Base-by-base conservation (phyloP, 1,139 yeast genomes). In the Lodderomyces elongisporus region DNA sequence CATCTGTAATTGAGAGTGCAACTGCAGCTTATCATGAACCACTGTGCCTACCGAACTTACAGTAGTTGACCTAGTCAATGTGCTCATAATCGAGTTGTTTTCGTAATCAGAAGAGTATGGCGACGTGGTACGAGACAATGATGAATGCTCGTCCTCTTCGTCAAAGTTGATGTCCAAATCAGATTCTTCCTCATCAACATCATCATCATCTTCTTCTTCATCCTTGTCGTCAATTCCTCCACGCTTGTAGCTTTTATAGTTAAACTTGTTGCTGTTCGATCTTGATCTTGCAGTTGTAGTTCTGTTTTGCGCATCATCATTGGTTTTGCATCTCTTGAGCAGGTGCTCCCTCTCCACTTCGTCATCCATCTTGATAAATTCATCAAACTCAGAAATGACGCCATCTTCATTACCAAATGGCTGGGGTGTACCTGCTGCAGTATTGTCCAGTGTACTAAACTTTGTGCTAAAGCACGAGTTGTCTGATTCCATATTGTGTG, bases 41-140 rank as follows among this genome's bases (percentile, higher is more conserved):
- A 32, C 32, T 35, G 54, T 54, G 28, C 28, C 31, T 31, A 53
- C 48, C 16, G 63, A 56, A 3, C 66, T 58, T 3, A 65, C 67
- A 3, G 74, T 66, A n/a, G 73, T 66, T 7, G 70, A 62, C 36
- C 74, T 49, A 1, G 74, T 66, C 35, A 67, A 54, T 4, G 66
- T 47, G 27, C 62, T 48, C 71, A 66, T 65, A 35, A 66, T 52
- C 27, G 64, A 58, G 37, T 54, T 58, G 25, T 57, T 61, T 33
- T 58, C 58, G 42, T 60, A 68, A 35, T 61, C 67, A 6, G 30
- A 27, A 10, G 51, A 50, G 14, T 57, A 51, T 4, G 72, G 71
- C 6, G 70, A 62, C 1, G 67, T 60, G 21, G 69, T 64, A 33
- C 72, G 49, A 13, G 70, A 62, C 32, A 66, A 56, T 20, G 14